Evolutionary conservation across 176 grass and related monocot species (phyloP).

Genomic region (Luzula sylvatica): DNA sequence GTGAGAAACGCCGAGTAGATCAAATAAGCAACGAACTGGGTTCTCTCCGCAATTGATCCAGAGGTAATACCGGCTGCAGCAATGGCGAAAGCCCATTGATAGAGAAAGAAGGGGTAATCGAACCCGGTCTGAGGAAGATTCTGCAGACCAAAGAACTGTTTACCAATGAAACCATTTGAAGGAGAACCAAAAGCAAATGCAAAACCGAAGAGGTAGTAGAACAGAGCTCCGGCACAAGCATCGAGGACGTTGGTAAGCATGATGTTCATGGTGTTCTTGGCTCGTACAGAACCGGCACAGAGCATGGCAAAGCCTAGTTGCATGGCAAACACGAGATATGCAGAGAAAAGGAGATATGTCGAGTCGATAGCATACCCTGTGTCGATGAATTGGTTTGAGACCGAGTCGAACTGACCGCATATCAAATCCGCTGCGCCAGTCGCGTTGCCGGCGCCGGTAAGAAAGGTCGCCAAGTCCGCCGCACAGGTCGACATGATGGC

Average conservation of each 20-base stretch:
- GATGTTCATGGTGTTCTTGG: constrained; percentile 99
- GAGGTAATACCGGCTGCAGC: constrained; percentile 97
- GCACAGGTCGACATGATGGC: constrained; percentile 62
- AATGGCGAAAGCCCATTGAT: constrained; percentile 98
- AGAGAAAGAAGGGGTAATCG: constrained; percentile 79
- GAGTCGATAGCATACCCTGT: constrained; percentile 59
- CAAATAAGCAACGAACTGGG: constrained; percentile 87
- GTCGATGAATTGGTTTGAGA: constrained; percentile 61
- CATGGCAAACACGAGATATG: constrained; percentile 95
- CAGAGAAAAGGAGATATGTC: constrained; percentile 95
- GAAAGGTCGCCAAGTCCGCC: constrained; percentile 44
- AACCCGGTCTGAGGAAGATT: constrained; percentile 46
- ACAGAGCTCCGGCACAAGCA: constrained; percentile 67
- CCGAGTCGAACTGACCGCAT: constrained; percentile 28
- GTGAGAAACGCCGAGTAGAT: constrained; percentile 96
- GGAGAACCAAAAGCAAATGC: constrained; percentile 86
- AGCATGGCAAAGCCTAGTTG: constrained; percentile 98
- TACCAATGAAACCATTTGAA: constrained; percentile 84
- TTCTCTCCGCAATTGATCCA: constrained; percentile 80
- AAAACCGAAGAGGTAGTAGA: constrained; percentile 96
- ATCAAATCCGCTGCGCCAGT: constrained; percentile 31
- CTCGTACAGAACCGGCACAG: constrained; percentile 75
- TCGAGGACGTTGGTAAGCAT: constrained; percentile 98
- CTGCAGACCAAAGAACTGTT: constrained; percentile 84
- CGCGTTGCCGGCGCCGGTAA: constrained; percentile 50